Evolutionary conservation across 192 early-diverging fungal species (phyloP), one percentile per base, ranked within the genome.

Genomic region (Backusella macrospora): DNA sequence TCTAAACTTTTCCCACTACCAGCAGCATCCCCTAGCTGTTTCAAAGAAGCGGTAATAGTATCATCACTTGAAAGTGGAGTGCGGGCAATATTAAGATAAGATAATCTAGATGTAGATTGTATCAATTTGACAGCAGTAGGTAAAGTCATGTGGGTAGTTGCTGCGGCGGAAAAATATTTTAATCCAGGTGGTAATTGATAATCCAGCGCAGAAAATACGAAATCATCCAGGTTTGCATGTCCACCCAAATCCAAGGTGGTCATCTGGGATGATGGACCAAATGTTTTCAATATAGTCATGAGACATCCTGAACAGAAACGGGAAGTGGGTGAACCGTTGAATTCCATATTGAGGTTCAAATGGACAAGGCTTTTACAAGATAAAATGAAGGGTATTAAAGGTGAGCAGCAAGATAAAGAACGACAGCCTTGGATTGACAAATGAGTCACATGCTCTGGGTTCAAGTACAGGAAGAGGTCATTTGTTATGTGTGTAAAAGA

Each of bases 391-490:
- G 43, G 42, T 15, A 68, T 68, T 44, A 68, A 47, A 7, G 67
- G 44, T 23, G 52, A 68, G 15, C 67, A 68, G 12, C 67, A 68
- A 5, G 38, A 13, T n/a, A 71, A 34, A 0, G 40, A 59, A 14
- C 43, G 70, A 21, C 70, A 71, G 8, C 70, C 70, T 44, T 71
- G 70, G 3, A 71, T n/a, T 12, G 29, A 42, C 26, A 71, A 44
- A 26, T 71, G 70, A 6, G 70, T 71, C 37, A 71, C 29, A 18
- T 59, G 52, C 10, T 59, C 37, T 12, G 49, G 18, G 21, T 59
- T 26, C n/a, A 71, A 42, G 48, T 71, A 38, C 12, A 26, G 4
- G 40, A 71, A 71, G 2, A 71, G 39, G 18, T 71, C 49, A 42
- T 38, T 59, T 44, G 49, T 71, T 55, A 71, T 62, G 44, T 62